Conservation (phyloP, 202 grass and related monocot genomes). For the Saccharum hybrid region DNA sequence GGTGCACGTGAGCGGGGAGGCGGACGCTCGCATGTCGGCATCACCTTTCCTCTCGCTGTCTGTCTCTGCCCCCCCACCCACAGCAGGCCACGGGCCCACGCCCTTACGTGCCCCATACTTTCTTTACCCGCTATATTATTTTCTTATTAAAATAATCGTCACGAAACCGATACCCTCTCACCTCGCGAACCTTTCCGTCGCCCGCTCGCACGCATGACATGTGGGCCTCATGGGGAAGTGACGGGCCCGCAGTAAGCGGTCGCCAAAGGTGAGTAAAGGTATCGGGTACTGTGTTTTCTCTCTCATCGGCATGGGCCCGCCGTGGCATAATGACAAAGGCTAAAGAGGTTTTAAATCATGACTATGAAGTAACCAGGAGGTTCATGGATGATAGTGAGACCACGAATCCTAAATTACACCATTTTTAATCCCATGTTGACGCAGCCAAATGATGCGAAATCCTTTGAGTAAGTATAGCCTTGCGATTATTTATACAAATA, state of each 20-base stretch:
- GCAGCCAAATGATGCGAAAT: background rate
- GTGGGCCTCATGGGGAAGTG: accelerated
- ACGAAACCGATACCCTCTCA: background rate
- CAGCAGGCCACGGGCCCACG: constrained; percentile 6
- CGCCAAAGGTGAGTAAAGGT: background rate
- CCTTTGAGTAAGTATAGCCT: background rate
- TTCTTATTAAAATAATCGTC: background rate
- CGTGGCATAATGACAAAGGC: background rate
- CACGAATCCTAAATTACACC: background rate
- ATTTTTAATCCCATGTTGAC: background rate
- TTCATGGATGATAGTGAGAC: constrained; percentile 4
- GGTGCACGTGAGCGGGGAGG: no score
- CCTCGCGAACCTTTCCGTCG: background rate
- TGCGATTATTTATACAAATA: background rate
- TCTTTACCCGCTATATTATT: background rate
- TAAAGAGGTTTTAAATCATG: constrained; percentile 4
- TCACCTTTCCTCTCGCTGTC: constrained; percentile 2
- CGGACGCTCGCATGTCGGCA: constrained; percentile 44
- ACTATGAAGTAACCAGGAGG: background rate
- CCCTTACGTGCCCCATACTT: background rate
- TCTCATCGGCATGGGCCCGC: background rate
- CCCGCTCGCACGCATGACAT: background rate
- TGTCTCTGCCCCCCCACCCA: background rate
- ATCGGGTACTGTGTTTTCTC: background rate
- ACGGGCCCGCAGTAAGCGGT: background rate